These are phyloP conservation scores for Cryptococcus neoformans DNA, from an alignment of 1,284 basidiomycete genomes.

Conservation along the genomic window DNA sequence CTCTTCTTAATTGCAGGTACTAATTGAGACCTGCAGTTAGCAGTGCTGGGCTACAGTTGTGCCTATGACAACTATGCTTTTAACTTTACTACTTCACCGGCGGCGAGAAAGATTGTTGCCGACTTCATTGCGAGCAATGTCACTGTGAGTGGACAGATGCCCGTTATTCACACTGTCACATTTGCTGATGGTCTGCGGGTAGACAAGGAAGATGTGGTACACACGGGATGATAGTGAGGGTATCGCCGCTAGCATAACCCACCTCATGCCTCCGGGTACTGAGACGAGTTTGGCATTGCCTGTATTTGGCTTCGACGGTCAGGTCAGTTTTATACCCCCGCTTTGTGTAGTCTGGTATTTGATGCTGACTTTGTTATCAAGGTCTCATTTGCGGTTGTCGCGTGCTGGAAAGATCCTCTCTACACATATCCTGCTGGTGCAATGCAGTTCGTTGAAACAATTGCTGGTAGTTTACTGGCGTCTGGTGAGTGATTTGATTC, in stretches of 20 bases:
- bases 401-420: constrained; percentile 41
- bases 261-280: constrained; percentile 37
- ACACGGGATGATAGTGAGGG: constrained; percentile 38
- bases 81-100: constrained; percentile 32
- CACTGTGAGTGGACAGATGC: constrained; percentile 15
- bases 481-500: constrained; percentile 25
- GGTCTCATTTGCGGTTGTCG: constrained; percentile 39
- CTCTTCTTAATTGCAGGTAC: not conserved
- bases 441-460: constrained; percentile 42
- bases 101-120: constrained; percentile 34
- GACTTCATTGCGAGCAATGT: constrained; percentile 44
- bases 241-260: constrained; percentile 32
- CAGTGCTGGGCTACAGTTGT: constrained; percentile 34
- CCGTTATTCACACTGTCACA: not conserved
- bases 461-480: constrained; percentile 33
- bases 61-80: constrained; percentile 30
- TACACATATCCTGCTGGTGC: constrained; percentile 41
- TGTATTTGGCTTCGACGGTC: constrained; percentile 42
- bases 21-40: constrained; percentile 19
- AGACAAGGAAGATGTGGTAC: constrained; percentile 39
- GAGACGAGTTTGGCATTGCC: constrained; percentile 41
- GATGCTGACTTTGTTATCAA: constrained; percentile 4
- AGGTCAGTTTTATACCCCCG: constrained; percentile 13
- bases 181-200: not conserved
- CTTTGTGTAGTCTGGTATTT: not conserved